A percentile compares a stretch with the other conserved stretches of the same genome.
phyloP scores from a whole-genome alignment of 208 protist species.

The Wallacemonas sp. region DNA sequence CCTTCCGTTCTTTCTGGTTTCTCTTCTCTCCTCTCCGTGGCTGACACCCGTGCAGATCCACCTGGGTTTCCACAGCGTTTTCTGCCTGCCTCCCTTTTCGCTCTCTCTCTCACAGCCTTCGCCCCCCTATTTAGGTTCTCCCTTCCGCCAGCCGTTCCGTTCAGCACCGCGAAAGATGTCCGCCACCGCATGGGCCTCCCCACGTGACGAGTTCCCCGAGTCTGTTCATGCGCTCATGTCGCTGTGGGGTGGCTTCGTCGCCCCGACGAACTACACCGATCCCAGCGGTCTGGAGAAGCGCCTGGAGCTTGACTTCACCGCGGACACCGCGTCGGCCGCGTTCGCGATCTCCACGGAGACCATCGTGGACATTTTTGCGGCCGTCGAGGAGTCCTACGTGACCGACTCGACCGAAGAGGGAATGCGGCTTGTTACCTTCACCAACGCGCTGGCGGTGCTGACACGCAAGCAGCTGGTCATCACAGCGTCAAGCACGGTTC shows the following conservation, averaged over 20 bases:
- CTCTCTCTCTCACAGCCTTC: slow-evolving; percentile 1
- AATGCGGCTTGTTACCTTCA: slow-evolving; percentile 47
- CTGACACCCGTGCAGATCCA: not conserved
- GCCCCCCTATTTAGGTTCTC: not conserved
- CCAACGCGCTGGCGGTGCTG: slow-evolving; percentile 46
- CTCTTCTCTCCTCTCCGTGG: not conserved
- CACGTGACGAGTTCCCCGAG: slow-evolving; percentile 59
- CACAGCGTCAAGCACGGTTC: slow-evolving; percentile 46
- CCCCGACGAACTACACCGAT: slow-evolving; percentile 27
- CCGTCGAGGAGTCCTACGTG: slow-evolving; percentile 35
- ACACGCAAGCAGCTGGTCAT: slow-evolving; percentile 45
- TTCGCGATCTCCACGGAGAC: slow-evolving; percentile 20
- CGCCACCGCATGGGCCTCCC: slow-evolving; percentile 36
- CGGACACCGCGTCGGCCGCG: slow-evolving; percentile 7
- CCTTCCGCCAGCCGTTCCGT: not conserved
- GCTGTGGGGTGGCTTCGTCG: slow-evolving; percentile 79
- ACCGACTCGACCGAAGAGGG: slow-evolving; percentile 18
- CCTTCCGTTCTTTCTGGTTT: not conserved
- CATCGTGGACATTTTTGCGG: slow-evolving; percentile 41
- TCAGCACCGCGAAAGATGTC: slow-evolving; percentile 9
- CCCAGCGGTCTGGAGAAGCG: slow-evolving; percentile 84
- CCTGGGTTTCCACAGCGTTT: slow-evolving; percentile 14
- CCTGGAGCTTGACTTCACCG: slow-evolving; percentile 76
- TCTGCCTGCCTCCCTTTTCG: slow-evolving; percentile 17
- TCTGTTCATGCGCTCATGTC: slow-evolving; percentile 86